Conservation (phyloP, 2,329 filamentous ascomycete species). For the Ascocoryne sarcoides region DNA sequence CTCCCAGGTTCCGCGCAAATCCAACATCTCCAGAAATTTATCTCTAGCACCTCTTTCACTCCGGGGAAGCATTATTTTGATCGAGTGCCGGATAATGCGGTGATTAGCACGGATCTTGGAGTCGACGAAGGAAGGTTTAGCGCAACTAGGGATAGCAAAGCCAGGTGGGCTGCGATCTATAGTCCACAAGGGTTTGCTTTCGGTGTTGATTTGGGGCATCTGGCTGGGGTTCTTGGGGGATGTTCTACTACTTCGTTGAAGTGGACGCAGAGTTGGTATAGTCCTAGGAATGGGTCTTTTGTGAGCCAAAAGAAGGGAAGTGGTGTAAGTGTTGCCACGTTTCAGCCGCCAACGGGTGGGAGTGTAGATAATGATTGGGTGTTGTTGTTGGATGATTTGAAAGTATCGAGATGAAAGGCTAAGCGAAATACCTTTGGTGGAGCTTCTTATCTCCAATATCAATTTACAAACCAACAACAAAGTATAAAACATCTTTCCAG, state of each 20-base stretch:
- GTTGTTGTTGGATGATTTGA: neutral
- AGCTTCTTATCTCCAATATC: too few species aligned
- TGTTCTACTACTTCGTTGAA: neutral
- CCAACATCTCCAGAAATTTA: constrained; percentile 4
- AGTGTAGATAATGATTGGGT: neutral
- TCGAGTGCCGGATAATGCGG: neutral
- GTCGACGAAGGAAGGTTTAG: neutral
- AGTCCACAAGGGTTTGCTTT: neutral
- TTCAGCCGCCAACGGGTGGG: neutral
- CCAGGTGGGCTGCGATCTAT: neutral
- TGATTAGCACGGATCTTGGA: neutral
- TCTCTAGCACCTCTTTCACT: neutral
- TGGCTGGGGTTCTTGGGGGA: neutral
- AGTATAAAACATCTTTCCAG: too few species aligned
- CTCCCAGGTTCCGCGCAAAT: constrained; percentile 3
- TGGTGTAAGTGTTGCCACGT: neutral
- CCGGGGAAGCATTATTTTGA: neutral
- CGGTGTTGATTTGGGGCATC: neutral
- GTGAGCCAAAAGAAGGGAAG: neutral
- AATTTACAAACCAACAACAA: too few species aligned
- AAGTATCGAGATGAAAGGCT: too few species aligned
- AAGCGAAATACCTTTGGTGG: too few species aligned
- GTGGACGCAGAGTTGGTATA: neutral
- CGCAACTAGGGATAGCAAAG: neutral
- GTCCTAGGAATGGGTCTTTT: neutral